A percentile compares a stretch with the other conserved stretches of the same genome.
These are phyloP conservation scores for Pythium rishiriense DNA, from an alignment of 352 stramenopile species.

Conservation along the genomic window DNA sequence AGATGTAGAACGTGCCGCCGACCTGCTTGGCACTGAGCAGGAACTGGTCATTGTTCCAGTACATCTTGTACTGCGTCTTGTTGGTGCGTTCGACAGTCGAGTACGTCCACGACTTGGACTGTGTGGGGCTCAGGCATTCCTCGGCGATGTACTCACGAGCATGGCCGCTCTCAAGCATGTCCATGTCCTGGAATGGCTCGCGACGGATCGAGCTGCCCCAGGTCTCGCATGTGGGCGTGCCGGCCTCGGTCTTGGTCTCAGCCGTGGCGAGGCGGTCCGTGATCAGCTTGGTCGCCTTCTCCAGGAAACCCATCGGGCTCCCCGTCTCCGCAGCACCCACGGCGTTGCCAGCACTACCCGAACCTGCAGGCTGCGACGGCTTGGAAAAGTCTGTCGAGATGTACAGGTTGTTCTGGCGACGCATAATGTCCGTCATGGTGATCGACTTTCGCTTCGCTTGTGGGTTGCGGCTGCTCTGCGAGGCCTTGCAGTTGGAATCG, in stretches of 20 bases:
- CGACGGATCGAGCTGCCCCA: slow-evolving; percentile 69
- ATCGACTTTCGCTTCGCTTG: background rate
- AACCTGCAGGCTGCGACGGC: background rate
- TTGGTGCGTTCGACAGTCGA: slow-evolving; percentile 76
- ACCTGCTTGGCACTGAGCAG: slow-evolving; percentile 82
- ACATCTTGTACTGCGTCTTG: slow-evolving; percentile 90
- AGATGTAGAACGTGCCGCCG: slow-evolving; percentile 88
- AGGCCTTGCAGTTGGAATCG: slow-evolving; percentile 3
- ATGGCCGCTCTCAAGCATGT: slow-evolving; percentile 82
- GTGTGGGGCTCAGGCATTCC: slow-evolving; percentile 76
- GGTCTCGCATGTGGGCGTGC: slow-evolving; percentile 24
- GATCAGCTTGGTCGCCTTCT: slow-evolving; percentile 63
- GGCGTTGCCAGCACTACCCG: background rate
- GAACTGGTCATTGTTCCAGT: slow-evolving; percentile 86
- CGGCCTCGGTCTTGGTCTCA: slow-evolving; percentile 30
- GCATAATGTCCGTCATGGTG: slow-evolving; percentile 53
- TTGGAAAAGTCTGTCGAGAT: slow-evolving; percentile 59
- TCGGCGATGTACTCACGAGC: slow-evolving; percentile 83
- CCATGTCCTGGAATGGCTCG: slow-evolving; percentile 82
- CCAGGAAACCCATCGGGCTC: slow-evolving; percentile 45
- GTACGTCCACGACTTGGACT: slow-evolving; percentile 80
- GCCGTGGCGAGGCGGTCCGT: slow-evolving; percentile 32
- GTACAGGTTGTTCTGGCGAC: slow-evolving; percentile 43
- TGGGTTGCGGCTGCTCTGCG: background rate
- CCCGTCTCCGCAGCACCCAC: slow-evolving; percentile 30